Evolutionary conservation across 306 rosid species (phyloP).

Genomic region (Vigna radiata): DNA sequence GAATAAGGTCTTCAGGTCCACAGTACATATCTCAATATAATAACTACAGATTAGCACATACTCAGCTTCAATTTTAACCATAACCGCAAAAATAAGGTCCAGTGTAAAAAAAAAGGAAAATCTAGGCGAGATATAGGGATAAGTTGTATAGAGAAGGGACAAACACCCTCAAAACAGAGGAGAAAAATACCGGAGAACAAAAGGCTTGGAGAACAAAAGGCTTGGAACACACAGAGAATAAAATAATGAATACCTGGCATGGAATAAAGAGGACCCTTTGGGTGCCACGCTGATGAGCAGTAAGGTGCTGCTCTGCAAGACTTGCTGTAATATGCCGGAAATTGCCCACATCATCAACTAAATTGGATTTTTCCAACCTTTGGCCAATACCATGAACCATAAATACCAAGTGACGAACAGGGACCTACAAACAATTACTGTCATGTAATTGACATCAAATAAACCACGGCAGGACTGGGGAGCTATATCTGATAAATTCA

Average conservation of each 20-base stretch:
- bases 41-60: slow-evolving; percentile 11
- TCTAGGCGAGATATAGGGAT: slow-evolving; percentile 22
- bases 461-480: slow-evolving; percentile 28
- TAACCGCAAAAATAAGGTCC: background rate
- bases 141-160: slow-evolving; percentile 6
- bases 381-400: slow-evolving; percentile 99
- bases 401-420: slow-evolving; percentile 96
- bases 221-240: slow-evolving; percentile 27
- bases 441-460: slow-evolving; percentile 32
- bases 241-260: slow-evolving; percentile 71
- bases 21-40: slow-evolving; percentile 19
- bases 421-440: slow-evolving; percentile 68
- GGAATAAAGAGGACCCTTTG: slow-evolving; percentile 97
- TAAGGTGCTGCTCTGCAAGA: slow-evolving; percentile 89
- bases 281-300: slow-evolving; percentile 75
- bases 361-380: slow-evolving; percentile 96
- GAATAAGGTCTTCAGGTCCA: background rate
- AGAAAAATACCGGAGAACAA: slow-evolving; percentile 4
- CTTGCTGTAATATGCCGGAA: slow-evolving; percentile 82
- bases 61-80: slow-evolving; percentile 21
- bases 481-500: slow-evolving; percentile 32
- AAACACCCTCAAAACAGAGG: slow-evolving; percentile 21
- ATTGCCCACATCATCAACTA: slow-evolving; percentile 90
- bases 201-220: slow-evolving; percentile 24
- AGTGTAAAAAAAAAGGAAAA: slow-evolving; percentile 21